These are phyloP conservation scores for Musa troglodytarum DNA, from an alignment of 176 grass and related monocot genomes.

Conservation along the genomic window DNA sequence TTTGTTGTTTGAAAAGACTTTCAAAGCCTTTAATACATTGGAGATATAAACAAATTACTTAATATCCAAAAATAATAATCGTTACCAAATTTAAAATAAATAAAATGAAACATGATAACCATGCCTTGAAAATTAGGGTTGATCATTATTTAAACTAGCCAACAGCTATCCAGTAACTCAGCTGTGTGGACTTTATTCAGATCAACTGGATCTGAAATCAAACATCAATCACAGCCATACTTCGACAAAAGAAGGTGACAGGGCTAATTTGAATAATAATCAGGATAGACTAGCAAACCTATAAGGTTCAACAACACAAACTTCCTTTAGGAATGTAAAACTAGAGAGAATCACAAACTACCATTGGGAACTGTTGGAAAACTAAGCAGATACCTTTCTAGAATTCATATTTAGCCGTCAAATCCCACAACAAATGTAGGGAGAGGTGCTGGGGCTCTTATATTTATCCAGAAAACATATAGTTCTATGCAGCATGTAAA, in stretches of 20 bases:
- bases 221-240: background rate
- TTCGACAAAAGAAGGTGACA: background rate
- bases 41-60: background rate
- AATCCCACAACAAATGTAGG: background rate
- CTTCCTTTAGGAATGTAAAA: background rate
- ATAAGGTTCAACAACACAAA: background rate
- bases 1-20: conserved; percentile 62
- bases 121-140: background rate
- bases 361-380: background rate
- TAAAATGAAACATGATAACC: background rate
- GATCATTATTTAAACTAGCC: background rate
- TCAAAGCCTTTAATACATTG: conserved; percentile 52
- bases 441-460: background rate
- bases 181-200: background rate
- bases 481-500: background rate
- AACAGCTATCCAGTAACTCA: background rate
- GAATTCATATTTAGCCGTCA: background rate
- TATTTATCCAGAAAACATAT: background rate
- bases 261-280: too few relatives aligned
- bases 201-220: background rate
- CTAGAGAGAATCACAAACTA: background rate
- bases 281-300: background rate
- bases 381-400: background rate
- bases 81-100: background rate
- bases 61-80: background rate